Percentiles rank a stretch among this genome's conserved stretches.
Evolutionary conservation across 441 rosid genomes (phyloP).

Genomic region (Hura crepitans): DNA sequence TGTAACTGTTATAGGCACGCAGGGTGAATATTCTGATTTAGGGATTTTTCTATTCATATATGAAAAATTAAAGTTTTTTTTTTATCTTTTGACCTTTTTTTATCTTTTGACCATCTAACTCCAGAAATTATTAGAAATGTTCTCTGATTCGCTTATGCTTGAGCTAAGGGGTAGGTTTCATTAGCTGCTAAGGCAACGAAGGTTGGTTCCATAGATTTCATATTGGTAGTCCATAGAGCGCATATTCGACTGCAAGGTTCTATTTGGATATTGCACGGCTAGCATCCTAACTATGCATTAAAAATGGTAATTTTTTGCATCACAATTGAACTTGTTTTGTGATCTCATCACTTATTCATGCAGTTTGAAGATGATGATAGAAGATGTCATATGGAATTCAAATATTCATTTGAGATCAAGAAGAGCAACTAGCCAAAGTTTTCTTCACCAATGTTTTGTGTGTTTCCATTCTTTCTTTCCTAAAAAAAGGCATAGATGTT

Average conservation of each 20-base stretch:
- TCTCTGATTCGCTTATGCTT: no score
- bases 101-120: no score
- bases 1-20: no score
- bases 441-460: not conserved
- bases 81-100: no score
- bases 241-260: not conserved
- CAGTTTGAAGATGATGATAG: constrained; percentile 55
- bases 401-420: constrained; percentile 47
- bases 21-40: no score
- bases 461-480: constrained; percentile 4
- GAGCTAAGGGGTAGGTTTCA: no score
- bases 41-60: no score
- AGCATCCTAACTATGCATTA: not conserved
- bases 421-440: constrained; percentile 32
- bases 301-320: not conserved
- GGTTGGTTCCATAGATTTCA: no score
- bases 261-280: not conserved
- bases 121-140: not conserved
- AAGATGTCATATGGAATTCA: constrained; percentile 53
- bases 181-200: no score
- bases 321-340: not conserved
- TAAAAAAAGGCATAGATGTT: constrained; percentile 14
- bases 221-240: no score
- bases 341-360: constrained; percentile 14
- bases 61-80: no score